These are phyloP conservation scores for Penicillium fuscoglaucum DNA, from an alignment of 2,329 filamentous ascomycete species.

Conservation along the genomic window DNA sequence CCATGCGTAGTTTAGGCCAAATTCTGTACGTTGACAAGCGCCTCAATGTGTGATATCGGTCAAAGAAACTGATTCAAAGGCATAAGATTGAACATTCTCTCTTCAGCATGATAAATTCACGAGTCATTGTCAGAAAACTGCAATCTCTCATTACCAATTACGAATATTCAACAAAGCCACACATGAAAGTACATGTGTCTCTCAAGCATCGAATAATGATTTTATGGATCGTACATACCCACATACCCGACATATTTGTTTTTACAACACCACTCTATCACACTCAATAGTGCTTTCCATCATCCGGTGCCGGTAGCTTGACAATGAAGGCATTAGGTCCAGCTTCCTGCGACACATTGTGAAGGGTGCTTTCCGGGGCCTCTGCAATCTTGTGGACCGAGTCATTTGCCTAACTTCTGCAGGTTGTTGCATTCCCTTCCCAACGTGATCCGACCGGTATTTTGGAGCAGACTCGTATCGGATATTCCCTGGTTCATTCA, in stretches of 20 bases:
- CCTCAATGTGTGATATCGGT: neutral
- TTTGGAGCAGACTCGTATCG: too few species aligned
- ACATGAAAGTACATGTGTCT: neutral
- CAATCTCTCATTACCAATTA: neutral
- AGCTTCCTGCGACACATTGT: neutral
- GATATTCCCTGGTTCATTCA: too few species aligned
- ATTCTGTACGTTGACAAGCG: neutral
- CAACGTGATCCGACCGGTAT: too few species aligned
- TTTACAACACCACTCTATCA: neutral
- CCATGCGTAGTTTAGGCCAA: neutral
- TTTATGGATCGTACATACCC: neutral
- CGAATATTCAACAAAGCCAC: neutral
- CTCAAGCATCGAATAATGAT: neutral
- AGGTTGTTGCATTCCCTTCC: too few species aligned
- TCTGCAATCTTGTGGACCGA: too few species aligned
- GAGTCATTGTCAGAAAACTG: neutral
- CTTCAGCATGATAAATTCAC: neutral
- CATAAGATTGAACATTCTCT: neutral
- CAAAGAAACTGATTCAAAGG: neutral
- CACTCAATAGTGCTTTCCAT: neutral
- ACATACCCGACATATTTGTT: neutral
- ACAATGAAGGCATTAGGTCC: neutral
- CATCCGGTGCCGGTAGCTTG: neutral
- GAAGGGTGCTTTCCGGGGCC: too few species aligned
- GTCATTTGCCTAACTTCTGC: too few species aligned